A percentile compares a stretch with the other conserved stretches of the same genome.
phyloP scores from a whole-genome alignment of 2,329 filamentous ascomycete species.

The Truncatella angustata region DNA sequence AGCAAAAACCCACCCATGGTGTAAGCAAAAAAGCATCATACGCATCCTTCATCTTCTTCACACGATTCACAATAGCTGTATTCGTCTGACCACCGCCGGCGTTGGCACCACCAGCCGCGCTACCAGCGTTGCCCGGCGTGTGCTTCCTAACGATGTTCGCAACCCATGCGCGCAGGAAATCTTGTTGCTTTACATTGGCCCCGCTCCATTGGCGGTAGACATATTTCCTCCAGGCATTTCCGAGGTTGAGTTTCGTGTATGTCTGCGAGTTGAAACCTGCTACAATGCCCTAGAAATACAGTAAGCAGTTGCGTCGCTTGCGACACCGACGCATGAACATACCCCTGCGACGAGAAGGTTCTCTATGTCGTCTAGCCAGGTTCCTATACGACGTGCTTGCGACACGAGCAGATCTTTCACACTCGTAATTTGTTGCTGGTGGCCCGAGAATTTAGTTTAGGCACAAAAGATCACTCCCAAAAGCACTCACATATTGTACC shows the following conservation, averaged over 20 bases:
- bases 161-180: neutral
- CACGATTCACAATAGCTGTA: neutral
- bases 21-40: neutral
- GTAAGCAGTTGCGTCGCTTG: neutral
- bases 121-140: neutral
- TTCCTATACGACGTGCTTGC: neutral
- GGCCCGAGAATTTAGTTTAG: neutral
- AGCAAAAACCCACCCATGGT: neutral
- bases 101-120: neutral
- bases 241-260: neutral
- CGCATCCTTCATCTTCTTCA: conserved; percentile 1
- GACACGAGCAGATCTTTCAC: neutral
- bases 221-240: neutral
- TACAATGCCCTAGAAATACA: neutral
- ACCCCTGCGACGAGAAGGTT: neutral
- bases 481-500: neutral
- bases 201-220: neutral
- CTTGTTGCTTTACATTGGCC: neutral
- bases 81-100: neutral
- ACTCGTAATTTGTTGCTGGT: neutral
- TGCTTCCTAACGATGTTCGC: neutral
- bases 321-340: neutral
- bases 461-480: neutral
- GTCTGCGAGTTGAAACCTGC: neutral
- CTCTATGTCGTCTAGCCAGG: neutral